These are phyloP conservation scores for Lachancea cidri DNA, from an alignment of 805 yeast genomes.

Conservation along the genomic window DNA sequence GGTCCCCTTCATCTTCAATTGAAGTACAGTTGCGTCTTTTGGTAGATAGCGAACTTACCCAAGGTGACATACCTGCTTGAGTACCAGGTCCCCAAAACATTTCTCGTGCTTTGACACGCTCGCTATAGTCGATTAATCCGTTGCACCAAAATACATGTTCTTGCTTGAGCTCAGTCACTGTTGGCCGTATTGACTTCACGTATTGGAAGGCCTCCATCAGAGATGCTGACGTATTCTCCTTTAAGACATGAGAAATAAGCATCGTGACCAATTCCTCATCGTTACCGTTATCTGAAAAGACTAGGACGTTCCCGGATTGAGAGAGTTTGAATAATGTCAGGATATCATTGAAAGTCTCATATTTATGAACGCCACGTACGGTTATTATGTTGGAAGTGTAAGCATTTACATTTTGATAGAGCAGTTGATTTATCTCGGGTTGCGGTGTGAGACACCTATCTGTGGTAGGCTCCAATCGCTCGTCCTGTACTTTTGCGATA, in stretches of 20 bases:
- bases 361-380: constrained; percentile 16
- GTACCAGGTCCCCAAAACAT: constrained; percentile 14
- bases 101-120: constrained; percentile 18
- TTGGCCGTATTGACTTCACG: constrained; percentile 24
- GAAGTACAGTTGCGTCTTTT: constrained; percentile 7
- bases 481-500: constrained; percentile 4
- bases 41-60: constrained; percentile 2
- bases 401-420: constrained; percentile 5
- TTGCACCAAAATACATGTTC: constrained; percentile 23
- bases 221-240: constrained; percentile 19
- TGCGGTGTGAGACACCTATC: constrained; percentile 12
- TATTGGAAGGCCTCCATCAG: constrained; percentile 28
- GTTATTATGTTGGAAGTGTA: constrained; percentile 8
- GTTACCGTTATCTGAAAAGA: constrained; percentile 25
- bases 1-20: constrained; percentile 5
- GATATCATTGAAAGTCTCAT: constrained; percentile 27
- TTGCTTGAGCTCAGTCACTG: constrained; percentile 15
- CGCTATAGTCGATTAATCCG: constrained; percentile 21
- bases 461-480: background rate
- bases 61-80: background rate
- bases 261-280: constrained; percentile 25
- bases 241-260: constrained; percentile 23
- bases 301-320: constrained; percentile 18
- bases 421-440: constrained; percentile 9
- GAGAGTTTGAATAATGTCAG: constrained; percentile 22